A percentile compares a stretch with the other conserved stretches of the same genome.
phyloP scores from a whole-genome alignment of 805 yeast species.

The Starmera amethionina region DNA sequence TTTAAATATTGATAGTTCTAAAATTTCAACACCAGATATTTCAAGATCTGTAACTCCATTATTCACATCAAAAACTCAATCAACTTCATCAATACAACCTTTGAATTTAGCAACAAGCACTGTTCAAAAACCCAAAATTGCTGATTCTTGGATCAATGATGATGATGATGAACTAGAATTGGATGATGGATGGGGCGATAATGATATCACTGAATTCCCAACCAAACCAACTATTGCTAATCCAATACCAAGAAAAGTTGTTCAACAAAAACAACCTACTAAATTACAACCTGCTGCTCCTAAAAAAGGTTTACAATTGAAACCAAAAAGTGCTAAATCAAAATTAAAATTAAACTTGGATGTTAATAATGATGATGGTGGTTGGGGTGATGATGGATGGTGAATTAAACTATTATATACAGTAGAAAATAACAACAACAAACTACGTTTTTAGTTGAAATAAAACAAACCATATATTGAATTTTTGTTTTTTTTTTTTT shows the following conservation, averaged over 20 bases:
- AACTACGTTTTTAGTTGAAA: too few relatives aligned
- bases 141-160: constrained; percentile 4
- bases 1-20: constrained; percentile 15
- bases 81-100: background rate
- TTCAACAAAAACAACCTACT: background rate
- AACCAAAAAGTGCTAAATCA: constrained; percentile 9
- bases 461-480: too few relatives aligned
- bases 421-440: too few relatives aligned
- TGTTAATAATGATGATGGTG: constrained; percentile 25
- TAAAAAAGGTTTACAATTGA: constrained; percentile 17
- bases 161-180: constrained; percentile 6
- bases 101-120: constrained; percentile 3
- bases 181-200: constrained; percentile 15
- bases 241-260: constrained; percentile 9
- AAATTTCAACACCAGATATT: constrained; percentile 8
- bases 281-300: background rate
- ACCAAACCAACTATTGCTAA: constrained; percentile 14
- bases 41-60: constrained; percentile 14
- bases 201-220: constrained; percentile 2
- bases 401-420: background rate
- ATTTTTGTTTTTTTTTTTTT: too few relatives aligned
- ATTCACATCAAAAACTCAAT: background rate
- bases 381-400: constrained; percentile 39
- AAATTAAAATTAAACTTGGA: constrained; percentile 25
- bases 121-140: constrained; percentile 3